Evolutionary conservation across 176 grass and related monocot species (phyloP), one percentile per base, ranked within the genome.

Genomic region (Cenchrus americanus): DNA sequence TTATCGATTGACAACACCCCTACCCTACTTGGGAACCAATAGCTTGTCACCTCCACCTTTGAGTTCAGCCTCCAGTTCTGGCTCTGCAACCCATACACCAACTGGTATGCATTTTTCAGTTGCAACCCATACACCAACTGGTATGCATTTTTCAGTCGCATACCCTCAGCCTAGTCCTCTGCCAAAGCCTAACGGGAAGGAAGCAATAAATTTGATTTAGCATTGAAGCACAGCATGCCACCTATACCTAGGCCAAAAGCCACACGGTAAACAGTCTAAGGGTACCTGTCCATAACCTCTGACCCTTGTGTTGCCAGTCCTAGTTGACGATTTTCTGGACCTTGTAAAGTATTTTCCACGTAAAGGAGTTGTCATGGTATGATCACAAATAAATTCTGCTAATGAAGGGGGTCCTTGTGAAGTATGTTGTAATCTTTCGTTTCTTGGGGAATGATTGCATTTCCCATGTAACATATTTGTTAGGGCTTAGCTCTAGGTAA

Each of bases 111-210:
- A 88, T 52, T 88, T 79, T 46, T 84, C 69, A 48, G 27, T 77
- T 78, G 50, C 84, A 54, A 37, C 42, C 46, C 74, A 76, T 75
- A 77, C 62, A 66, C 40, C 60, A 40, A 87, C 70, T 2, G 42
- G 62, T 77, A 85, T 83, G 87, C 87, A 88, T 52, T 88, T 79
- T 46, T 84, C 69, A 48, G 27, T 77, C 3, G 79, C 50, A n/a
- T 83, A 81, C 32, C 64, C 27, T 75, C 85, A 81, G 14, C 82
- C 75, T 32, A 84, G 88, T 86, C 82, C 65, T 61, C 73, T 92
- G 37, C 85, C 82, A 43, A 92, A 77, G 75, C 80, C 84, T 69
- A 64, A 82, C 0, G 90, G 85, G 14, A 92, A 92, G 79, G 90
- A 88, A 71, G 30, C 73, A 69, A 71, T 84, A 57, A 85, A 86